Percentiles rank a stretch among this genome's conserved stretches.
phyloP scores from a whole-genome alignment of 345 rosid species.

The Citrus sinensis region DVS_A1.0 CM039167.1:11100001-11100500 shows the following conservation, averaged over 20 bases:
- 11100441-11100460: constrained; percentile 2
- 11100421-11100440: not conserved
- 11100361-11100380: not conserved
- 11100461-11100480: constrained; percentile 7
- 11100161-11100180: not conserved
- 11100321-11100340: not conserved
- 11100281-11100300: not conserved
- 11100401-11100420: not conserved
- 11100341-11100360: not conserved
- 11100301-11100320: constrained; percentile 7
- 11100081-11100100: not conserved
- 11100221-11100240: constrained; percentile 27
- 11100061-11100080: not conserved
- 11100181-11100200: constrained; percentile 5
- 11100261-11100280: not conserved
- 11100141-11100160: not conserved
- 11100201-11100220: constrained; percentile 5
- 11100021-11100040: not conserved
- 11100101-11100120: not conserved
- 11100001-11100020: not conserved
- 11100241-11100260: not conserved
- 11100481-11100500: constrained; percentile 1
- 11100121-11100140: not conserved
- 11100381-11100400: not conserved
- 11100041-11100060: not conserved